Base-by-base conservation (phyloP, 257 asterid species). In the Cinchona pubescens region DNA sequence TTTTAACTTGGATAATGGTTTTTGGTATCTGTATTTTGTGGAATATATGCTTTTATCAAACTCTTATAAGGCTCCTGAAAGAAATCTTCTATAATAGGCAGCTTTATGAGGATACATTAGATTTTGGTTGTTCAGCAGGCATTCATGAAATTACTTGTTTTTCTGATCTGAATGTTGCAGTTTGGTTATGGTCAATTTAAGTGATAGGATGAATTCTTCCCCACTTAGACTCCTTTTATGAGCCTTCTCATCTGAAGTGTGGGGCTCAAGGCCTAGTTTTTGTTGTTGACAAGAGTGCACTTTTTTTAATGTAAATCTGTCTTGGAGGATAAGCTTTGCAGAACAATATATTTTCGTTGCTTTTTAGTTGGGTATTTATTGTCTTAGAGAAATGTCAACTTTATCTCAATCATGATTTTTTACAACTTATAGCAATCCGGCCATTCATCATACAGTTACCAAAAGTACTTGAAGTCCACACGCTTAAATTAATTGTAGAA, bases 71-170 rank as follows among this genome's bases (percentile, higher is more conserved):
- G 48, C 8, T 74, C 12, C 18, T 72, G 43, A n/a, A 40, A 71
- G 58, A 34, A 38, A 32, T 27, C 14, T 59, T 18, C 25, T 35
- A 38, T 49, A 7, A 10, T n/a, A 2, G 15, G 10, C 32, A 12
- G 62, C 32, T n/a, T 56, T 56, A 25, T 34, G 8, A n/a, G 67
- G 61, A 25, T 55, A 1, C 12, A 12, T 37, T 56, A 27, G 42
- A n/a, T 6, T 72, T 72, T 72, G 55, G 38, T 56, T n/a, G 32
- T 56, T n/a, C 62, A 56, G 10, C 62, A 56, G 62, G 35, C 75
- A 56, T 15, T 38, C 3, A 35, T 32, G 67, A 30, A 35, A 64
- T 65, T 18, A 35, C 29, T 32, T 74, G 9, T 32, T 9, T 63
- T 14, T 32, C 43, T 74, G 48, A 56, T 37, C 45, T n/a, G 25